A percentile compares a stretch with the other conserved stretches of the same genome.
Evolutionary conservation across 805 yeast species (phyloP).

Genomic region (Suhomyces sp.): DNA sequence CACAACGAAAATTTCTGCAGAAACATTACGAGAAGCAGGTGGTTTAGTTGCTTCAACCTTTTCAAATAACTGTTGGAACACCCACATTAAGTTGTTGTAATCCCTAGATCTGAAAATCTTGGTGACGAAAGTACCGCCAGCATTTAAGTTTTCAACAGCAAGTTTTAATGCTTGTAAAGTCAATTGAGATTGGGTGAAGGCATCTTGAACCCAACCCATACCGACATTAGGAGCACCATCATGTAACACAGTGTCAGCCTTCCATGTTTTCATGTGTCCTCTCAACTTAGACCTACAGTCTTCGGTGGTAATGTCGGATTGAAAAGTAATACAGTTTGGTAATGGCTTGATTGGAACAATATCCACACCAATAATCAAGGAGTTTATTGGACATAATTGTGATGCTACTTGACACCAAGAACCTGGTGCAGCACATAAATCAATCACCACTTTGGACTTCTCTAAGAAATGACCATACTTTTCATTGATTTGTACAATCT

Average conservation of each 20-base stretch:
- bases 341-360: constrained; percentile 95
- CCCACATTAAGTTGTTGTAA: constrained; percentile 96
- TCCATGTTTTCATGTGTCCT: constrained; percentile 98
- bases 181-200: constrained; percentile 94
- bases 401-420: constrained; percentile 99
- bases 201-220: constrained; percentile 99
- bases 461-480: constrained; percentile 94
- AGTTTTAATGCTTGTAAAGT: constrained; percentile 89
- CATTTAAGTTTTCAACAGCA: constrained; percentile 87
- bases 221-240: constrained; percentile 99
- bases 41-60: constrained; percentile 99
- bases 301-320: constrained; percentile 96
- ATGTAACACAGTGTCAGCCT: constrained; percentile 95
- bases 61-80: constrained; percentile 90
- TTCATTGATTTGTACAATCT: constrained; percentile 90
- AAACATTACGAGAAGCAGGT: constrained; percentile 97
- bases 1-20: constrained; percentile 98
- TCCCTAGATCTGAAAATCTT: constrained; percentile 98
- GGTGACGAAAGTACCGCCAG: constrained; percentile 95
- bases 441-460: constrained; percentile 92
- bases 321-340: constrained; percentile 92
- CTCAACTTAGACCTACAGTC: constrained; percentile 93
- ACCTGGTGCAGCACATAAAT: constrained; percentile 99
- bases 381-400: constrained; percentile 85
- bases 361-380: constrained; percentile 97